Conservation (phyloP, 352 stramenopile species). For the Pythium sp. region DNA sequence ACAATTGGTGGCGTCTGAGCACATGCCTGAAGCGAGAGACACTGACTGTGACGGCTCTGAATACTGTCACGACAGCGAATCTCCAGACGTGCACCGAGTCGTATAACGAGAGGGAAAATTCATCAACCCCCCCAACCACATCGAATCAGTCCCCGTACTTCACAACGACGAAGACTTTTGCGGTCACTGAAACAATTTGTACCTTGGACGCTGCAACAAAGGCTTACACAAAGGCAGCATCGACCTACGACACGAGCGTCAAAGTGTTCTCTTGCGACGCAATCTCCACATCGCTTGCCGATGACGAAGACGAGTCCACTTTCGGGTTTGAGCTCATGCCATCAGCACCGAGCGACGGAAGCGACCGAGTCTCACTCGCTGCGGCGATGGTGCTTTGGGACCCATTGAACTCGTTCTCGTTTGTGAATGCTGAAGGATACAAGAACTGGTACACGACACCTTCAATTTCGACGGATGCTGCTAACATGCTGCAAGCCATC, state of each 20-base stretch:
- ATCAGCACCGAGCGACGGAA: slow-evolving; percentile 5
- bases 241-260: slow-evolving; percentile 27
- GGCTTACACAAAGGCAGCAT: slow-evolving; percentile 30
- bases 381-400: slow-evolving; percentile 43
- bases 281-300: slow-evolving; percentile 41
- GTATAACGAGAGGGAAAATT: slow-evolving; percentile 30
- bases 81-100: slow-evolving; percentile 21
- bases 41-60: slow-evolving; percentile 19
- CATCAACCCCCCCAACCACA: slow-evolving; percentile 17
- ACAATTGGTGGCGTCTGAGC: slow-evolving; percentile 52
- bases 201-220: slow-evolving; percentile 14
- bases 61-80: slow-evolving; percentile 13
- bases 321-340: slow-evolving; percentile 47
- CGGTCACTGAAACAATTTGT: slow-evolving; percentile 35
- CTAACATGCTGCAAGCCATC: slow-evolving; percentile 23
- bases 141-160: slow-evolving; percentile 37
- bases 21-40: slow-evolving; percentile 38
- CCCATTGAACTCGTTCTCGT: slow-evolving; percentile 36
- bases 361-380: slow-evolving; percentile 33
- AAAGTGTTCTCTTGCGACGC: slow-evolving; percentile 43
- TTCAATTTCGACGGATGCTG: slow-evolving; percentile 6
- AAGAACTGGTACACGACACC: slow-evolving; percentile 37
- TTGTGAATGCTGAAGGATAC: slow-evolving; percentile 45
- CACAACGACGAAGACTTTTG: slow-evolving; percentile 32
- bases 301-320: slow-evolving; percentile 43